Base-by-base conservation (phyloP, 2,329 filamentous ascomycete species). In the Colletotrichum limetticola region DNA sequence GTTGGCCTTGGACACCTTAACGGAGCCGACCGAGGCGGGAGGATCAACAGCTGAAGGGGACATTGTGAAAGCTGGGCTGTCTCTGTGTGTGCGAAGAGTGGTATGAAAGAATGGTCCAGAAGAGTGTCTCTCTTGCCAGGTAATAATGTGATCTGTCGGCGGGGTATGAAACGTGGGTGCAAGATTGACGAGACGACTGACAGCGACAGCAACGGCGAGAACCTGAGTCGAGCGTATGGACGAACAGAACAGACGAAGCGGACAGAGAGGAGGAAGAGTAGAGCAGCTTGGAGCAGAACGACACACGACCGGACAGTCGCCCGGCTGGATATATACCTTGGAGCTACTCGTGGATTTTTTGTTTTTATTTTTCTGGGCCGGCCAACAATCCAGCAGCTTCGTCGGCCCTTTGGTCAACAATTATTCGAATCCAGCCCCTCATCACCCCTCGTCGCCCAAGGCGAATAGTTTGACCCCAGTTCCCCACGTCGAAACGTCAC, bases 1-100 rank as follows among this genome's bases (percentile, higher is more conserved):
- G 85, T 98, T 98, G 71, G 94, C 86, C 88, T 97, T 97, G 71
- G 89, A 85, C 59, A 88, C 85, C 81, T 85, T 83, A 64, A 85
- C 79, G 49, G 70, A 59, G 28, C 71, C 61, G 64, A 74, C 64
- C 16, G 72, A 64, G 6, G 75, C 75, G 68, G 78, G 72, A 66
- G 74, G 42, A 52, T 82, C 80, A 71, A 79, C 77, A 71, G 78
- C 80, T 59, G 80, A 81, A 71, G 82, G 82, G 68, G 79, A 80
- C 82, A 83, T 83, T 66, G 64, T 78, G 72, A 69, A 28, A 8
- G 22, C 28, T 37, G 61, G 64, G 66, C 56, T 57, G 55, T 63
- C n/a, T 42, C 24, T 55, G 11, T 56, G 60, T 42, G 32, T 49
- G 58, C 58, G 58, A 30, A 59, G n/a, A 32, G 32, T 22, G 26